Percentiles rank a stretch among this genome's conserved stretches.
phyloP scores from a whole-genome alignment of 2,329 filamentous ascomycete species.

The Ophiocordyceps polyrhachis-furcata region DNA sequence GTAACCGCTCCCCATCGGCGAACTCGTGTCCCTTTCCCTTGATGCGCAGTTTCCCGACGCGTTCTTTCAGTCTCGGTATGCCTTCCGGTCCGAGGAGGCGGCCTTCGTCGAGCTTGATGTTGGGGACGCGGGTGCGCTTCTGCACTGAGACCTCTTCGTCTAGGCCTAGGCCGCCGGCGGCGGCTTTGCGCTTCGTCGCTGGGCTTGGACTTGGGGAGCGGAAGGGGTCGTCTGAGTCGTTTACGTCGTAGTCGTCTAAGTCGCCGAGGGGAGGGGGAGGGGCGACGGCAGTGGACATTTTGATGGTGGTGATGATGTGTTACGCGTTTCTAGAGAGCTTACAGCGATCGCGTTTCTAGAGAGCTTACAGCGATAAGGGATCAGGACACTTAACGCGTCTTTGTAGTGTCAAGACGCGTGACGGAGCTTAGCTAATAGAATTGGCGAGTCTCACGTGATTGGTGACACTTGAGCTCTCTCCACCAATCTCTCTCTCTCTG shows the following conservation, averaged over 20 bases:
- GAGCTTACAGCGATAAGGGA: not conserved
- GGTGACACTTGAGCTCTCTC: not conserved
- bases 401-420: not conserved
- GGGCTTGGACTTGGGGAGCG: conserved; percentile 22
- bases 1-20: conserved; percentile 59
- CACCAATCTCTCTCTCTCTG: conserved; percentile 4
- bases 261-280: conserved; percentile 29
- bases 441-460: not conserved
- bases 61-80: conserved; percentile 61
- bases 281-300: conserved; percentile 9
- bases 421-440: not conserved
- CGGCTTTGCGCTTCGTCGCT: conserved; percentile 26
- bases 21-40: conserved; percentile 97
- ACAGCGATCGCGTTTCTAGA: too few relatives aligned
- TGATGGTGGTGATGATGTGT: not conserved
- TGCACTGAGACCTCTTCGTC: conserved; percentile 72
- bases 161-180: conserved; percentile 57
- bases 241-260: conserved; percentile 60
- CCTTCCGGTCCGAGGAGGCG: conserved; percentile 65
- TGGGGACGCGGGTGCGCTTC: conserved; percentile 52
- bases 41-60: conserved; percentile 54
- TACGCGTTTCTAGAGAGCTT: not conserved
- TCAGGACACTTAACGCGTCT: not conserved
- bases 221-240: conserved; percentile 30
- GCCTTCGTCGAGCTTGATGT: conserved; percentile 73